Evolutionary conservation across 495 filamentous ascomycete species (phyloP).

Genomic region (Penicillium fimorum): DNA sequence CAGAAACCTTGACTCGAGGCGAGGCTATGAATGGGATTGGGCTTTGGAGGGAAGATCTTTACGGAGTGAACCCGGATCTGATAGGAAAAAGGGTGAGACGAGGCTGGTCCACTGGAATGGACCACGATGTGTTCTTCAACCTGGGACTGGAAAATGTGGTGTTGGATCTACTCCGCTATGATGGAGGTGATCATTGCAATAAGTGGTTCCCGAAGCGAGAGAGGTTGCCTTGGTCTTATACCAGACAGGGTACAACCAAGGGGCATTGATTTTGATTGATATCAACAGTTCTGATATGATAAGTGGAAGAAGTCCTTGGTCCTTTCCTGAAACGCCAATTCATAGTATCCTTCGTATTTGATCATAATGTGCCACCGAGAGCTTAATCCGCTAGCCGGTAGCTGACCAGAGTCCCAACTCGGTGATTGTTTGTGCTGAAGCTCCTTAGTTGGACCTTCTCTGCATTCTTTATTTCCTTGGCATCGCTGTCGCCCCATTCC

Average conservation of each 20-base stretch:
- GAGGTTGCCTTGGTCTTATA: constrained; percentile 43
- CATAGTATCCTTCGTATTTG: constrained; percentile 23
- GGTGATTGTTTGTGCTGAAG: constrained; percentile 91
- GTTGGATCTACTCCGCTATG: constrained; percentile 38
- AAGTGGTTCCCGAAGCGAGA: constrained; percentile 35
- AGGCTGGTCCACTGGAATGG: constrained; percentile 41
- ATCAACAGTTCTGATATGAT: neutral
- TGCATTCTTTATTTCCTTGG: constrained; percentile 93
- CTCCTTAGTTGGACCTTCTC: constrained; percentile 95
- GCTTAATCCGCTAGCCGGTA: constrained; percentile 61
- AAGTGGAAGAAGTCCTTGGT: constrained; percentile 10
- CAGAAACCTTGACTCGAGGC: constrained; percentile 41
- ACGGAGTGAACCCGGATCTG: constrained; percentile 40
- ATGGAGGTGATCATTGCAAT: constrained; percentile 34
- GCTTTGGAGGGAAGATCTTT: constrained; percentile 45
- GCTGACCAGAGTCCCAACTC: constrained; percentile 91
- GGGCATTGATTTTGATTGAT: constrained; percentile 14
- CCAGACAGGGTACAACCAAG: constrained; percentile 2
- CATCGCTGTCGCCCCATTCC: constrained; percentile 98
- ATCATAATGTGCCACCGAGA: constrained; percentile 14
- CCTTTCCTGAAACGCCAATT: constrained; percentile 34
- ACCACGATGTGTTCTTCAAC: constrained; percentile 25
- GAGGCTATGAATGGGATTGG: constrained; percentile 45
- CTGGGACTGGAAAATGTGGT: constrained; percentile 32
- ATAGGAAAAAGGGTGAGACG: constrained; percentile 36